A percentile compares a stretch with the other conserved stretches of the same genome.
Evolutionary conservation across 129 eudicot genomes (phyloP).

Genomic region (Flaveria trinervia): DNA sequence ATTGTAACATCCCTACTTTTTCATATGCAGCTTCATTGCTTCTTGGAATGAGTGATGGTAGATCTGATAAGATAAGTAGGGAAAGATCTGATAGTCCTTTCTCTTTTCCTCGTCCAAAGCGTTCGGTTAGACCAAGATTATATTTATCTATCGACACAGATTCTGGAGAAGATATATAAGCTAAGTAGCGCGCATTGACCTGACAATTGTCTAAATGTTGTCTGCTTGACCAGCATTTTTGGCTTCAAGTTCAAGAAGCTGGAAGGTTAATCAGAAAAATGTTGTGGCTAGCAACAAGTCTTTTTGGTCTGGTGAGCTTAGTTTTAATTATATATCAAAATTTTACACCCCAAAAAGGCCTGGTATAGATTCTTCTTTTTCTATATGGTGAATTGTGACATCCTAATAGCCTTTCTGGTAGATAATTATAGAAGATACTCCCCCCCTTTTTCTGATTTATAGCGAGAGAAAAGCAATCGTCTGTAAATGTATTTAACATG

Average conservation of each 20-base stretch:
- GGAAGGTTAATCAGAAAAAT: neutral
- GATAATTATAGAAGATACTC: constrained; percentile 19
- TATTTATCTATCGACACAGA: constrained; percentile 78
- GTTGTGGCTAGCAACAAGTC: constrained; percentile 18
- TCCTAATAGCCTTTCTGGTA: constrained; percentile 32
- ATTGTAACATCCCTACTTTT: neutral
- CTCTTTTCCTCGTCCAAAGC: constrained; percentile 67
- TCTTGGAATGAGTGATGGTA: constrained; percentile 61
- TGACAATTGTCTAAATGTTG: constrained; percentile 12
- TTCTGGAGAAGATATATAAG: constrained; percentile 52
- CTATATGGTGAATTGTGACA: constrained; percentile 36
- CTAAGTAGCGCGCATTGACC: neutral
- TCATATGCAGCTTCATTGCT: constrained; percentile 72
- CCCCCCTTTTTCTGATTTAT: constrained; percentile 2
- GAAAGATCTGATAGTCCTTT: constrained; percentile 78
- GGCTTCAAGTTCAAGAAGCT: constrained; percentile 16
- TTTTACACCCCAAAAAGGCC: constrained; percentile 23
- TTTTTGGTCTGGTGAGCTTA: constrained; percentile 31
- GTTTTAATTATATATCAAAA: constrained; percentile 19
- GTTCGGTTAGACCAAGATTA: constrained; percentile 71
- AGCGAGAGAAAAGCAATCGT: constrained; percentile 27
- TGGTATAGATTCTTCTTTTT: constrained; percentile 39
- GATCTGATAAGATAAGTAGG: constrained; percentile 57
- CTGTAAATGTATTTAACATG: constrained; percentile 32
- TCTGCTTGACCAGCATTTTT: constrained; percentile 9